Evolutionary conservation across 352 stramenopile species (phyloP).

Genomic region (Globisporangium mamillatum): DNA sequence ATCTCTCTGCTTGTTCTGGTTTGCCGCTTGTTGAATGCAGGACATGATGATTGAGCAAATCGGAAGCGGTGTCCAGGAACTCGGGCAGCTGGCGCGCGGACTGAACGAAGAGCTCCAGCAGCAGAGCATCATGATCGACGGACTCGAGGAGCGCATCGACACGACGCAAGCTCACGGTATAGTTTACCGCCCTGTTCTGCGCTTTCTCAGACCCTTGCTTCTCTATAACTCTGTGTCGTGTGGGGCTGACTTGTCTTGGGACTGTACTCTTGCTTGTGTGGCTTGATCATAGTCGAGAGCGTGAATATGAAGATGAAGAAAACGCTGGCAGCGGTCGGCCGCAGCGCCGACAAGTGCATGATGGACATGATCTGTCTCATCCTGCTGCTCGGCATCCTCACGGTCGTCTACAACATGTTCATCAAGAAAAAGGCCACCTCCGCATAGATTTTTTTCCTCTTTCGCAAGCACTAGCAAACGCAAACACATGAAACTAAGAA

Average conservation of each 20-base stretch:
- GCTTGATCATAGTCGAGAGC: conserved; percentile 52
- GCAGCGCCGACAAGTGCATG: conserved; percentile 83
- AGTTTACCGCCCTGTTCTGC: background rate
- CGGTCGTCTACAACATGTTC: conserved; percentile 89
- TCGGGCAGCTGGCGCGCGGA: conserved; percentile 72
- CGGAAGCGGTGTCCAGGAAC: conserved; percentile 67
- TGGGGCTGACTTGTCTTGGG: background rate
- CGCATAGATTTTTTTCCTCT: background rate
- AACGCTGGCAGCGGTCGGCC: conserved; percentile 65
- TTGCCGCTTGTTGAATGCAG: conserved; percentile 23
- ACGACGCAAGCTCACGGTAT: conserved; percentile 73
- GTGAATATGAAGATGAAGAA: conserved; percentile 88
- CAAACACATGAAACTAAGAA: background rate
- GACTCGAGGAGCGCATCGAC: conserved; percentile 76
- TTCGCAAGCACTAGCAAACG: background rate
- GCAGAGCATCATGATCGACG: conserved; percentile 87
- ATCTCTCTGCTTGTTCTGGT: background rate
- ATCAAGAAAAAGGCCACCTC: conserved; percentile 55
- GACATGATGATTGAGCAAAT: conserved; percentile 88
- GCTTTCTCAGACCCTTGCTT: background rate
- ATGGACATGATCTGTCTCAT: conserved; percentile 90
- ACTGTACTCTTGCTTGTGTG: background rate
- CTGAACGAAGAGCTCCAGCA: conserved; percentile 84
- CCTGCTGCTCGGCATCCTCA: conserved; percentile 77
- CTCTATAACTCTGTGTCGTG: background rate